These are phyloP conservation scores for Ramularia collo-cygni DNA, from an alignment of 2,329 filamentous ascomycete genomes.

Conservation along the genomic window DNA sequence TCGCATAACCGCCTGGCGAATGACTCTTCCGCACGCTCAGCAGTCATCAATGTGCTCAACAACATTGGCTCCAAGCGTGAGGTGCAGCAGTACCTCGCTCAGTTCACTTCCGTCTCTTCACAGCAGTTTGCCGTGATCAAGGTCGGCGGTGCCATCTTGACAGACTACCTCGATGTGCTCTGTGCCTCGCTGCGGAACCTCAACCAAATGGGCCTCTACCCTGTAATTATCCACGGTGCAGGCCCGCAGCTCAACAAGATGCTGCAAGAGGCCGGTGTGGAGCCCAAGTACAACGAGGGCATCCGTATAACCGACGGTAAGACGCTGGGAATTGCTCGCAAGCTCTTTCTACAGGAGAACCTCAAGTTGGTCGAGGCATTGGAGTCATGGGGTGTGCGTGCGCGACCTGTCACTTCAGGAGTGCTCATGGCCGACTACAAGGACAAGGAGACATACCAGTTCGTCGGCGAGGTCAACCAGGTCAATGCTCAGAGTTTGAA, in stretches of 20 bases:
- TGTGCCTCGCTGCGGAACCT: constrained; percentile 85
- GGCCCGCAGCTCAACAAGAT: constrained; percentile 92
- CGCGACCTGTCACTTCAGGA: constrained; percentile 79
- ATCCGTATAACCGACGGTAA: constrained; percentile 94
- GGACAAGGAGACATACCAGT: constrained; percentile 91
- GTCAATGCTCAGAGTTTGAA: constrained; percentile 89
- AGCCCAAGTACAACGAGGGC: constrained; percentile 93
- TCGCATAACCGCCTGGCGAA: constrained; percentile 17
- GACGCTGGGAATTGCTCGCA: constrained; percentile 82
- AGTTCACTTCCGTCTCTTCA: constrained; percentile 93
- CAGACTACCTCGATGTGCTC: constrained; percentile 85
- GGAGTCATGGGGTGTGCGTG: constrained; percentile 81
- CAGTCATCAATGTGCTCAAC: constrained; percentile 83
- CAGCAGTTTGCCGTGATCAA: constrained; percentile 99
- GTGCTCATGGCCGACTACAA: constrained; percentile 92
- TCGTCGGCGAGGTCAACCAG: constrained; percentile 89
- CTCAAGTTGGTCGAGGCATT: constrained; percentile 84
- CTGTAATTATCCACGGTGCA: constrained; percentile 90
- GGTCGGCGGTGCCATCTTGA: constrained; percentile 92
- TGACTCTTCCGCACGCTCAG: constrained; percentile 63
- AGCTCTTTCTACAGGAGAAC: constrained; percentile 93
- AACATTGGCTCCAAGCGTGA: constrained; percentile 95
- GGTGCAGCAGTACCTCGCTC: constrained; percentile 93
- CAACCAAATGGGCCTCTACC: constrained; percentile 89
- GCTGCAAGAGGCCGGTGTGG: constrained; percentile 81